These are phyloP conservation scores for Remersonia thermophila DNA, from an alignment of 2,329 filamentous ascomycete genomes.

Conservation along the genomic window DNA sequence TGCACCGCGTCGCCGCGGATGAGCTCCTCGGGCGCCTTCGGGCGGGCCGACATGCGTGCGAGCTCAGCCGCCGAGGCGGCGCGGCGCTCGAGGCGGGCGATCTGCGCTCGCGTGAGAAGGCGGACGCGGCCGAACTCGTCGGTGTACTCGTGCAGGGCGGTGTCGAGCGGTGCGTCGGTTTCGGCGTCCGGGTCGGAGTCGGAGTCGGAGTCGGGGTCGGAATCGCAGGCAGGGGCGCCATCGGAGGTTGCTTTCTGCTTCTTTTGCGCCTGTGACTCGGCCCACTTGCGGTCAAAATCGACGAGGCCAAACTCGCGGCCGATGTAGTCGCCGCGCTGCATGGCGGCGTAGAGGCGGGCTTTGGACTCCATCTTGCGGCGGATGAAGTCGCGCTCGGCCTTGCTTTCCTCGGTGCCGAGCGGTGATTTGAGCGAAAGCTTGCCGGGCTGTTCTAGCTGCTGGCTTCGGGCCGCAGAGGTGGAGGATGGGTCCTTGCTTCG, in stretches of 20 bases:
- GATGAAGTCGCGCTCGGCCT: constrained; percentile 56
- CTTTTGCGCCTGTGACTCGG: constrained; percentile 44
- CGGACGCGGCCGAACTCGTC: constrained; percentile 88
- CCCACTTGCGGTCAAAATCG: constrained; percentile 96
- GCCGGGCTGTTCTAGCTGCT: constrained; percentile 30
- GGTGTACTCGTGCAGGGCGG: constrained; percentile 68
- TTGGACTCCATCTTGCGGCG: constrained; percentile 83
- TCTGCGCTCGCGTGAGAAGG: constrained; percentile 57
- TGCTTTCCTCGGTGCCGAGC: constrained; percentile 47
- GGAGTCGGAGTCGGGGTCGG: constrained; percentile 32
- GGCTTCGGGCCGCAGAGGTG: background rate
- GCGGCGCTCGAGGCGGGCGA: constrained; percentile 48
- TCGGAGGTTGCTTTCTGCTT: constrained; percentile 19
- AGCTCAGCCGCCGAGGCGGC: constrained; percentile 45
- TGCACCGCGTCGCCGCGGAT: constrained; percentile 85
- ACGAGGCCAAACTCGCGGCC: constrained; percentile 58
- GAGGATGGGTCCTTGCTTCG: constrained; percentile 25
- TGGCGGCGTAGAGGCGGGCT: constrained; percentile 70
- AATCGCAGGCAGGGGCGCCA: too few species aligned
- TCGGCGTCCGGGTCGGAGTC: constrained; percentile 27
- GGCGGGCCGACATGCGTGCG: constrained; percentile 57
- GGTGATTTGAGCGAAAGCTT: constrained; percentile 38
- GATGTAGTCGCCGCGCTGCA: constrained; percentile 84
- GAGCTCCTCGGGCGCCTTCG: constrained; percentile 52
- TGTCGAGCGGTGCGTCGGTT: constrained; percentile 25